phyloP scores from a whole-genome alignment of 768 basidiomycete genomes.

The Chiua virens region DNA sequence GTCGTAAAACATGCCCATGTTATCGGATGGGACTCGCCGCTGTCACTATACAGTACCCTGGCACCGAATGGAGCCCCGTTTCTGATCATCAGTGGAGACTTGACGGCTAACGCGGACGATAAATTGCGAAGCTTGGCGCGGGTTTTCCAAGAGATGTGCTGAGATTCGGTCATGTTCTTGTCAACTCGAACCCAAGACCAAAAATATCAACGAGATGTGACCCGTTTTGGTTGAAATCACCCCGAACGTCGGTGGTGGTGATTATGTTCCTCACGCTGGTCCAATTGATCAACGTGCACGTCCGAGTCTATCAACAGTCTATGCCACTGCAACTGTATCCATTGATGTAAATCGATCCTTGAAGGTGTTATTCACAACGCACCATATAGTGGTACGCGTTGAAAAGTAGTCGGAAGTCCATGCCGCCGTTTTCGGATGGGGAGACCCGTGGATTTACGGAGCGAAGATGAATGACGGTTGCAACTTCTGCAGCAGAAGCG shows the following conservation, averaged over 20 bases:
- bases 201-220: not conserved
- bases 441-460: conserved; percentile 5
- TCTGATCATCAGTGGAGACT: not conserved
- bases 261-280: not conserved
- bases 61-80: conserved; percentile 5
- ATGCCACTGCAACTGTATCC: not conserved
- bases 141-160: not conserved
- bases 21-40: conserved; percentile 3
- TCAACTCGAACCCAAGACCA: not conserved
- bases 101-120: not conserved
- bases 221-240: not conserved
- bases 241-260: not conserved
- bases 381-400: not conserved
- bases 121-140: conserved; percentile 1
- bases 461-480: conserved; percentile 1
- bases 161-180: not conserved
- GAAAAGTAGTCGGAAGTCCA: not conserved
- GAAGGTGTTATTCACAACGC: not conserved
- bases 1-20: conserved; percentile 5
- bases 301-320: conserved; percentile 16
- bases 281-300: conserved; percentile 6
- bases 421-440: conserved; percentile 1
- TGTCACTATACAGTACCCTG: not conserved
- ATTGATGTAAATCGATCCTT: conserved; percentile 6
- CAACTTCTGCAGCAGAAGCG: conserved; percentile 1